Evolutionary conservation across 306 rosid species (phyloP), one percentile per base, ranked within the genome.

Genomic region (Geum urbanum): DNA sequence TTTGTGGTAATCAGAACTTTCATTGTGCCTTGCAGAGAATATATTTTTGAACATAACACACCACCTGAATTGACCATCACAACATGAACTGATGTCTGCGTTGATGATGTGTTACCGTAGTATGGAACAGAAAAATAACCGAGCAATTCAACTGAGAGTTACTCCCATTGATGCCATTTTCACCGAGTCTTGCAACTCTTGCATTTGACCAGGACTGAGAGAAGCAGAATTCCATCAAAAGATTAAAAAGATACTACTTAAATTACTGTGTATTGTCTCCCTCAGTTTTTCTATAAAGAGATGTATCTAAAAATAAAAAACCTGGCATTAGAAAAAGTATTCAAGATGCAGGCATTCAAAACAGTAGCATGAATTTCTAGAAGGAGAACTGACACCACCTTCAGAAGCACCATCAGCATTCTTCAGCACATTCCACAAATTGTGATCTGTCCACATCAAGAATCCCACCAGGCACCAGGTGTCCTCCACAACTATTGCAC

Each of bases 321-420:
- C 44, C 45, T 27, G 64, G 79, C 74, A 76, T 53, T 70, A 64
- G 70, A 84, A 78, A 65, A 19, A 80, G 72, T 70, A 80, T 67
- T 40, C 77, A 73, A 39, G 63, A 71, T 53, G 79, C 72, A 82
- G 74, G 77, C 63, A 64, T 63, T 67, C 43, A 75, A 58, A 60
- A 71, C 79, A 37, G 71, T 41, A 46, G 32, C 20, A 52, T 55
- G 11, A 44, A 11, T 41, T 19, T 44, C 67, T 45, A 53, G 67
- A 37, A 46, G 22, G 58, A 67, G 32, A 74, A 58, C 73, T 76
- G 77, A 66, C 71, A 72, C 8, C 13, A 50, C 46, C 46, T 57
- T 52, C 35, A 20, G 12, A n/a, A 60, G 71, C 40, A 14, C 48
- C 71, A 65, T 16, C 50, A 40, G 48, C 41, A 70, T 16, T 70